Conservation (phyloP, 805 yeast genomes). For the Naumovozyma dairenensis region DNA sequence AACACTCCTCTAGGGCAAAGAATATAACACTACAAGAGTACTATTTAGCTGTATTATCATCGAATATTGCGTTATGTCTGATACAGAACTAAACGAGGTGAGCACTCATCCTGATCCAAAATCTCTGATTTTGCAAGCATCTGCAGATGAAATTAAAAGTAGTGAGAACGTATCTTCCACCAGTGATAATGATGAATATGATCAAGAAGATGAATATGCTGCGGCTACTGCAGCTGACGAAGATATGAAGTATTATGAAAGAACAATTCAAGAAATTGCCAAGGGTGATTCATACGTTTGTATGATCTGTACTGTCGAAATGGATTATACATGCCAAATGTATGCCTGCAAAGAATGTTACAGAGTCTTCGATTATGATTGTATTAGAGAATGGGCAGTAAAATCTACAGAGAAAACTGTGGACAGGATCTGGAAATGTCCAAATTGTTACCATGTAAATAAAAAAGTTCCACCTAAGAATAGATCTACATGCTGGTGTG, state of each 20-base stretch:
- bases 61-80: too few species aligned
- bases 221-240: slow-evolving; percentile 9
- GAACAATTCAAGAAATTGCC: slow-evolving; percentile 25
- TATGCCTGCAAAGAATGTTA: slow-evolving; percentile 77
- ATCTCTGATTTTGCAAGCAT: slow-evolving; percentile 7
- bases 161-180: slow-evolving; percentile 1
- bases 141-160: slow-evolving; percentile 6
- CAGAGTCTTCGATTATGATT: slow-evolving; percentile 76
- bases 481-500: slow-evolving; percentile 70
- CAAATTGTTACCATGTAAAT: slow-evolving; percentile 43
- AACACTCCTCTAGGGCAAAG: slow-evolving; percentile 2
- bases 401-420: slow-evolving; percentile 59
- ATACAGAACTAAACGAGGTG: too few species aligned
- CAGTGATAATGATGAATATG: slow-evolving; percentile 4
- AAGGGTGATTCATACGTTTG: slow-evolving; percentile 64
- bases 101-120: slow-evolving; percentile 1
- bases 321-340: slow-evolving; percentile 52
- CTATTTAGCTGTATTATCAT: too few species aligned
- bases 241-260: slow-evolving; percentile 24
- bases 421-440: slow-evolving; percentile 72
- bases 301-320: slow-evolving; percentile 78
- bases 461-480: slow-evolving; percentile 46
- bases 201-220: slow-evolving; percentile 4
- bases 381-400: slow-evolving; percentile 80
- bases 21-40: background rate